Evolutionary conservation across 257 asterid genomes (phyloP).

Genomic region (Thymus quinquecostatus): DNA sequence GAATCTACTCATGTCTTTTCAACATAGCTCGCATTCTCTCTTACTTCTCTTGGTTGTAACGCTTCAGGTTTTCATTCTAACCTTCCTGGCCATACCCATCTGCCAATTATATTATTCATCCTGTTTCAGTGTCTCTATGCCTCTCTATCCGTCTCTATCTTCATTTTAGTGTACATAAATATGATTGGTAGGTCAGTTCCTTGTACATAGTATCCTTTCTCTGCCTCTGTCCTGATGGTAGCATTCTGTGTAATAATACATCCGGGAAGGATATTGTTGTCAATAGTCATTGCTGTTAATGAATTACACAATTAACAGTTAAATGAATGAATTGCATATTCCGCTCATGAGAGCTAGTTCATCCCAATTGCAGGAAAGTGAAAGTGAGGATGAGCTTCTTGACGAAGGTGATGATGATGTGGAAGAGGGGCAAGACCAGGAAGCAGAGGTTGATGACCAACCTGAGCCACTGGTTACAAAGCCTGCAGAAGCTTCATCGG

Average conservation of each 20-base stretch:
- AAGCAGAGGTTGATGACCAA: slow-evolving; percentile 56
- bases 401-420: slow-evolving; percentile 68
- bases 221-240: not conserved
- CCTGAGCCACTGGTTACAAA: slow-evolving; percentile 48
- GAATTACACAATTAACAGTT: too few relatives aligned
- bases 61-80: slow-evolving; percentile 18
- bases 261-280: not conserved
- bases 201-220: not conserved
- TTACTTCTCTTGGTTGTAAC: slow-evolving; percentile 6
- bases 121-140: not conserved
- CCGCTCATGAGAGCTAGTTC: slow-evolving; percentile 8
- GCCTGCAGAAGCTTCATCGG: slow-evolving; percentile 60
- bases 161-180: not conserved
- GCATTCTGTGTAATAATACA: not conserved
- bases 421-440: slow-evolving; percentile 75
- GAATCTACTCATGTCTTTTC: slow-evolving; percentile 3
- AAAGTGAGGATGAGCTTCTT: slow-evolving; percentile 67
- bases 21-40: not conserved
- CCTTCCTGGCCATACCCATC: not conserved
- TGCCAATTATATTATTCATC: slow-evolving; percentile 24
- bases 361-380: slow-evolving; percentile 52
- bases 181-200: not conserved
- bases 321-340: slow-evolving; percentile 19
- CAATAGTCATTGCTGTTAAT: not conserved
- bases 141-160: not conserved